These are phyloP conservation scores for Physcia stellaris DNA, from an alignment of 495 filamentous ascomycete genomes.

Conservation along the genomic window DNA sequence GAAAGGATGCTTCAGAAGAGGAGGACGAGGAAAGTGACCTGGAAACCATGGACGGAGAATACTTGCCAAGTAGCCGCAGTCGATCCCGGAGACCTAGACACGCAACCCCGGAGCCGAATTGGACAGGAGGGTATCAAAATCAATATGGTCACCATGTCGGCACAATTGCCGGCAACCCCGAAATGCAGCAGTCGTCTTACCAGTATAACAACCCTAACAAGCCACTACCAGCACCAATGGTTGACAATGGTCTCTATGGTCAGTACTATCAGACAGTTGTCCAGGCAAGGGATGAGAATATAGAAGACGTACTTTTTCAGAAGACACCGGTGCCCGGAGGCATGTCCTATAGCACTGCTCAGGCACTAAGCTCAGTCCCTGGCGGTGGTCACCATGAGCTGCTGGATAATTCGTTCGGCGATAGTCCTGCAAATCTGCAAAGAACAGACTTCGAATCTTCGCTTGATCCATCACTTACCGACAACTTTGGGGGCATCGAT, in stretches of 20 bases:
- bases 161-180: too few relatives aligned
- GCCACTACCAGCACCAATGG: slow-evolving; percentile 41
- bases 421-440: slow-evolving; percentile 17
- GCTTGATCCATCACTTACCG: too few relatives aligned
- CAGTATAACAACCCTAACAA: slow-evolving; percentile 48
- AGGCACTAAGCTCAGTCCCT: slow-evolving; percentile 34
- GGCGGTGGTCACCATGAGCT: slow-evolving; percentile 41
- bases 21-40: slow-evolving; percentile 26
- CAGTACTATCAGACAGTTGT: slow-evolving; percentile 52
- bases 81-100: slow-evolving; percentile 17
- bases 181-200: slow-evolving; percentile 37
- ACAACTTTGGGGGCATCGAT: too few relatives aligned
- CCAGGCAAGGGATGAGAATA: slow-evolving; percentile 27
- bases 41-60: slow-evolving; percentile 22
- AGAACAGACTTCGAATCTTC: slow-evolving; percentile 11
- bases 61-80: slow-evolving; percentile 18
- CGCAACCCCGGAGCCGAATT: too few relatives aligned
- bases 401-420: too few relatives aligned
- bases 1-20: slow-evolving; percentile 26
- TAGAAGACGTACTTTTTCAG: slow-evolving; percentile 39
- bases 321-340: slow-evolving; percentile 25
- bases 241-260: slow-evolving; percentile 30
- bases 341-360: slow-evolving; percentile 15
- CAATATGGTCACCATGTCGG: too few relatives aligned
- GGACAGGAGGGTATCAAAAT: too few relatives aligned